Evolutionary conservation across 768 basidiomycete genomes (phyloP), one percentile per base, ranked within the genome.

Genomic region (Serendipita sp.): DNA sequence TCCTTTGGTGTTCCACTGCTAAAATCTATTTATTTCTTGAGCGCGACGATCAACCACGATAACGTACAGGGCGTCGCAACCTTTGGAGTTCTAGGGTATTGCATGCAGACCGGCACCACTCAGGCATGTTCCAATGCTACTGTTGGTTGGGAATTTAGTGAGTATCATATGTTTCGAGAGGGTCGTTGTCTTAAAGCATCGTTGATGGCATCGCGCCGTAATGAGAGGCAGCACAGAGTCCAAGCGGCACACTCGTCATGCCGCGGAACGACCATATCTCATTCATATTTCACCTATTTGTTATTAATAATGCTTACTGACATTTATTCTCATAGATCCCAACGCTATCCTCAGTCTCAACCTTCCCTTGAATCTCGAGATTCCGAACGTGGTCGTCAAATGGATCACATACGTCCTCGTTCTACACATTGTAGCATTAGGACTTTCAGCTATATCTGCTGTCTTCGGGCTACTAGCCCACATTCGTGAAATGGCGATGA

Each of bases 331-430:
- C 20, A 26, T 64, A 94, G 92, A 97, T 68, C 82, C 94, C 67
- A 90, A 93, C 68, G 70, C 76, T 41, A 78, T 97, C 1, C 82
- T 96, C 33, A 89, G 85, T 3, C 79, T 90, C 71, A 73, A 77
- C 2, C 75, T 81, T 1, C 68, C 76, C 17, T 34, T 58, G 28
- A 73, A 94, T 38, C 30, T 56, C 62, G 72, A 90, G 67, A 89
- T 97, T 60, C 91, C 93, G 1, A 76, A 82, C 62, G 81, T 90
- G 3, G 79, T 84, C 58, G 87, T 93, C 65, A 95, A 96, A 76
- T 97, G 94, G 90, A 76, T 97, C 70, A 98, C 96, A 9, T 95
- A 95, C 69, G 85, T 84, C 24, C 83, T 99, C 66, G 83, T 97
- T 66, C 79, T 98, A 16, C 94, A 98, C 71, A 83, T 96, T 64